phyloP scores from a whole-genome alignment of 2,329 filamentous ascomycete genomes.

The Phialophora verrucosa region DNA sequence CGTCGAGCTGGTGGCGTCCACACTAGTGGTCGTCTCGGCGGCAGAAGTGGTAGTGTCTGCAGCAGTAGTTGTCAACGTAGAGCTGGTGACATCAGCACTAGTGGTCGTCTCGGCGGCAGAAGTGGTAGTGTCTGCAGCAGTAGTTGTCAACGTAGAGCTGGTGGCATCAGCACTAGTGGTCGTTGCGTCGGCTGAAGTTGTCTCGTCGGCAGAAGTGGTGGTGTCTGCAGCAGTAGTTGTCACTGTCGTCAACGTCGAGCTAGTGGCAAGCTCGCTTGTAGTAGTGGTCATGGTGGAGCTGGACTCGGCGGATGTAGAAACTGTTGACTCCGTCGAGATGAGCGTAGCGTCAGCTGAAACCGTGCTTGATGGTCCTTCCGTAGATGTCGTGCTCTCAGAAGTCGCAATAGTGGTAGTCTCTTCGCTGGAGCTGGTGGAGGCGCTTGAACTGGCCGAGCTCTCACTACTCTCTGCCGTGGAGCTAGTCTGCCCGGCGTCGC shows the following conservation, averaged over 20 bases:
- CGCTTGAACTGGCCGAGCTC: too few species aligned
- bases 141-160: neutral
- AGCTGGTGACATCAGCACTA: neutral
- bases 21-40: too few species aligned
- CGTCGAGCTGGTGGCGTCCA: too few species aligned
- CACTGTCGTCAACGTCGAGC: neutral
- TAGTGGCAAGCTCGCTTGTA: neutral
- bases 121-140: neutral
- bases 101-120: neutral
- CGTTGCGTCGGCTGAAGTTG: constrained; percentile 4
- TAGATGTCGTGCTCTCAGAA: neutral
- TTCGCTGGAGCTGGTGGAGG: neutral
- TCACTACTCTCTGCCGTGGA: neutral
- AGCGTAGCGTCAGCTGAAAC: neutral
- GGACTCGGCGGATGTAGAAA: constrained; percentile 4
- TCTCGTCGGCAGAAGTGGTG: neutral
- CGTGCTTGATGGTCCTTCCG: neutral
- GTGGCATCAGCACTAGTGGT: constrained; percentile 1
- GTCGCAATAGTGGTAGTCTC: neutral
- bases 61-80: constrained; percentile 1
- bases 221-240: neutral
- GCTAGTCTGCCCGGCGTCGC: too few species aligned
- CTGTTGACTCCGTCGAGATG: neutral
- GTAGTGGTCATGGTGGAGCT: neutral
- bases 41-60: neutral